These are phyloP conservation scores for Glycine latifolia DNA, from an alignment of 306 rosid species.

Conservation along the genomic window DNA sequence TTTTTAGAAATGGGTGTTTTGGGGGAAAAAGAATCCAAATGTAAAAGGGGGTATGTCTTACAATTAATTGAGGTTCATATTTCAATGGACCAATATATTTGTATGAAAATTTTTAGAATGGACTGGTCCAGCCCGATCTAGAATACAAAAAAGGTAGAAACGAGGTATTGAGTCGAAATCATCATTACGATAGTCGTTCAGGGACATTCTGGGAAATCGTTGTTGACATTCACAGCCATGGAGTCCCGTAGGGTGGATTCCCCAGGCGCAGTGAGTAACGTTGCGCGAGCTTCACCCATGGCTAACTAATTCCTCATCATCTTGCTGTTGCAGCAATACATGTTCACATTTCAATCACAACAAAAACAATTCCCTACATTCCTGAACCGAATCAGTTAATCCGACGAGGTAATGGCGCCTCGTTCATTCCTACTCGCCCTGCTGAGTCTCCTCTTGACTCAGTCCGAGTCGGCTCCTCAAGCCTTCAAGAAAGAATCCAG, in stretches of 20 bases:
- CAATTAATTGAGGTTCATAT: too few species aligned
- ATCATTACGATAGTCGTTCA: not conserved
- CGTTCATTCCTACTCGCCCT: constrained; percentile 39
- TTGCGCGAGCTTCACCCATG: not conserved
- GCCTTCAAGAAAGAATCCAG: constrained; percentile 78
- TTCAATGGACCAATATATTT: too few species aligned
- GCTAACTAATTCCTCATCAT: constrained; percentile 10
- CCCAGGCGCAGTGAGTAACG: not conserved
- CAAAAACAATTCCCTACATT: not conserved
- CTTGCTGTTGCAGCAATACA: constrained; percentile 13
- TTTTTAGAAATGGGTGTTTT: too few species aligned
- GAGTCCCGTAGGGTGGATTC: constrained; percentile 42
- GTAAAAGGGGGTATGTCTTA: too few species aligned
- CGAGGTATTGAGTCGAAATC: not conserved
- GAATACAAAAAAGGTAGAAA: not conserved
- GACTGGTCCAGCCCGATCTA: too few species aligned
- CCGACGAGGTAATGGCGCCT: constrained; percentile 46
- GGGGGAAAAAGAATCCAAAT: too few species aligned
- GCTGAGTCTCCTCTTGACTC: constrained; percentile 60
- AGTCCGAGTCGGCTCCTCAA: constrained; percentile 75
- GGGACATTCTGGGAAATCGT: constrained; percentile 1
- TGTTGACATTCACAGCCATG: not conserved
- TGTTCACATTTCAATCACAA: not conserved
- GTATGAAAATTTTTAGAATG: too few species aligned
- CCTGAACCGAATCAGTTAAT: constrained; percentile 8